Base-by-base conservation (phyloP, 148 eudicot species). In the Chenopodium suecicum region DNA sequence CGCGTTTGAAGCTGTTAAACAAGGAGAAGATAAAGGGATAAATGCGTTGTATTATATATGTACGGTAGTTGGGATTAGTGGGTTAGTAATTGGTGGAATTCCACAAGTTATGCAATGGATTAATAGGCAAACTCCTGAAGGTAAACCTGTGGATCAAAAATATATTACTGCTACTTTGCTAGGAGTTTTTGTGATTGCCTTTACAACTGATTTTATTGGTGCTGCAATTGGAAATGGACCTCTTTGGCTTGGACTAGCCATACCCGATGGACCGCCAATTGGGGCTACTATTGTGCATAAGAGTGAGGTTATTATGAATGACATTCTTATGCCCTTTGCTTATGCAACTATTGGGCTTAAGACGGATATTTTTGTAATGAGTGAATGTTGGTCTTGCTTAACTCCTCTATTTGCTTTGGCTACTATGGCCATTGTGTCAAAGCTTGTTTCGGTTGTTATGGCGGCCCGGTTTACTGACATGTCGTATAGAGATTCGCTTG, bases 261-360 rank as follows among this genome's bases (percentile, higher is more conserved):
- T 96, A 48, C 98, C 99, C 0, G 92, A 89, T 46, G 99, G 97
- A 6, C 98, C 99, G 0, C 94, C 98, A 1, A 78, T 96, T 46
- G 98, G 98, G 4, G 67, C 98, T 2, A 87, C 91, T 1, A 77
- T 94, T 10, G 98, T 92, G 73, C 89, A 88, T 47, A 91, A 88
- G 83, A 77, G 76, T 22, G 98, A 96, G 88, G 82, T 86, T 31
- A 16, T 94, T 4, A 70, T 92, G 78, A 77, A 47, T 44, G 85
- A 91, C 7, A 11, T 96, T 27, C 68, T 94, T 0, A 85, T 91
- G 86, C 98, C 99, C 2, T 91, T 94, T 84, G 83, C 95, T 1
- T 96, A 82, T 63, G 88, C 90, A 3, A 82, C 83, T 2, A 78
- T 96, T 17, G 99, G 99, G 2, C 77, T 91, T 83, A 13, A 80